These are phyloP conservation scores for Apiospora aurea DNA, from an alignment of 2,329 filamentous ascomycete species.

Conservation along the genomic window DNA sequence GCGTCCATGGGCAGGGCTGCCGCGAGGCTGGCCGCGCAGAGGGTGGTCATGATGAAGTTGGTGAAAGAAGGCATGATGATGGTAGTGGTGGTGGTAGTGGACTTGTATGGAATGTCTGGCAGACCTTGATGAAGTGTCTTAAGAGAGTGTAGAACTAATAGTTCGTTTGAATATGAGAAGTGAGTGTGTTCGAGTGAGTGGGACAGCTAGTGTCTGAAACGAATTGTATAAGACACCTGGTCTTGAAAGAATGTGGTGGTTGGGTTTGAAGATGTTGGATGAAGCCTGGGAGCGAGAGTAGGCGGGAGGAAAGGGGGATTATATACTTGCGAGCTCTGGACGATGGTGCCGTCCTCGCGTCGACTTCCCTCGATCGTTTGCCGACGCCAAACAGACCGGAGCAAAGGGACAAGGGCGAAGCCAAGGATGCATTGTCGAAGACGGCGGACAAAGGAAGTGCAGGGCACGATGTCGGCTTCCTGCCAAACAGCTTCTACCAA, in stretches of 20 bases:
- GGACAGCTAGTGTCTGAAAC: slow-evolving; percentile 17
- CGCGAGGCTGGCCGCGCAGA: neutral
- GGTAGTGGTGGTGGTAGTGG: neutral
- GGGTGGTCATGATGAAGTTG: neutral
- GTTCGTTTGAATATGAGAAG: neutral
- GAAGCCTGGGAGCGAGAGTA: neutral
- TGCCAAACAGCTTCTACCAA: neutral
- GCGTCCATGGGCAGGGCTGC: neutral
- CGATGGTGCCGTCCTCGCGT: neutral
- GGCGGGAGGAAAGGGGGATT: neutral
- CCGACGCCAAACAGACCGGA: neutral
- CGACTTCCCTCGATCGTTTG: neutral
- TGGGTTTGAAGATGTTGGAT: slow-evolving; percentile 8
- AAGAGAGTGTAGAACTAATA: neutral
- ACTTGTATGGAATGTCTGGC: neutral
- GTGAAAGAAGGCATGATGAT: slow-evolving; percentile 17
- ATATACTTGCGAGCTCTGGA: neutral
- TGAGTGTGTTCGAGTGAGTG: slow-evolving; percentile 1
- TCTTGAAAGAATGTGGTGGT: slow-evolving; percentile 11
- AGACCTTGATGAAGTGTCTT: neutral
- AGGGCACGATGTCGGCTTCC: neutral
- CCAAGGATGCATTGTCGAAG: neutral
- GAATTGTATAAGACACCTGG: slow-evolving; percentile 10
- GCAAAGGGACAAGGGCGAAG: neutral
- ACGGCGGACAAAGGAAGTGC: neutral